phyloP scores from a whole-genome alignment of 768 basidiomycete species.

The Russula virescens region DNA sequence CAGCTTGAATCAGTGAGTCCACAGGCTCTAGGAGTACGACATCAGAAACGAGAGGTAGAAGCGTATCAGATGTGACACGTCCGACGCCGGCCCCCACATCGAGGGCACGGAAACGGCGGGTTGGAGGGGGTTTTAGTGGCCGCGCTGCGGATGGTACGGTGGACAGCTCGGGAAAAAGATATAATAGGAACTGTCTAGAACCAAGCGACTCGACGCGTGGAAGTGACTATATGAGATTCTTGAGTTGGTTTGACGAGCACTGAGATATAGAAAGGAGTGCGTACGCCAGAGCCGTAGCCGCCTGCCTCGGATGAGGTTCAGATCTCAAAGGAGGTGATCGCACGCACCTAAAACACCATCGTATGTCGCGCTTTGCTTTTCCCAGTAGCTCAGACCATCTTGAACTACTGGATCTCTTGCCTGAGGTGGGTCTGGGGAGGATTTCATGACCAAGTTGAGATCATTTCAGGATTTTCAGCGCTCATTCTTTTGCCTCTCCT shows the following conservation, averaged over 20 bases:
- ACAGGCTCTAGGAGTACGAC: conserved; percentile 92
- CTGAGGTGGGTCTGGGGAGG: background rate
- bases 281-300: conserved; percentile 51
- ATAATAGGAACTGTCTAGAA: conserved; percentile 81
- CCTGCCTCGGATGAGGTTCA: conserved; percentile 29
- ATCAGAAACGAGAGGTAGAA: conserved; percentile 82
- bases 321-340: background rate
- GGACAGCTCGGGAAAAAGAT: conserved; percentile 73
- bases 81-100: conserved; percentile 96
- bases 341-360: conserved; percentile 79
- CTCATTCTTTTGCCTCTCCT: background rate
- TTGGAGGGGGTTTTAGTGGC: conserved; percentile 36
- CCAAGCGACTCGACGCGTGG: conserved; percentile 88
- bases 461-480: background rate
- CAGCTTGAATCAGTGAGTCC: conserved; percentile 66
- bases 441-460: background rate
- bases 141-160: conserved; percentile 69
- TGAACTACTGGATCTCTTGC: conserved; percentile 49
- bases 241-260: conserved; percentile 6
- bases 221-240: conserved; percentile 51
- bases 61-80: conserved; percentile 80
- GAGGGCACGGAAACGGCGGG: conserved; percentile 61
- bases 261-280: conserved; percentile 23
- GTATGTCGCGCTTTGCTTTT: conserved; percentile 67
- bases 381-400: conserved; percentile 86